These are phyloP conservation scores for Hylodesmum podocarpum DNA, from an alignment of 306 rosid species.

Conservation along the genomic window DNA sequence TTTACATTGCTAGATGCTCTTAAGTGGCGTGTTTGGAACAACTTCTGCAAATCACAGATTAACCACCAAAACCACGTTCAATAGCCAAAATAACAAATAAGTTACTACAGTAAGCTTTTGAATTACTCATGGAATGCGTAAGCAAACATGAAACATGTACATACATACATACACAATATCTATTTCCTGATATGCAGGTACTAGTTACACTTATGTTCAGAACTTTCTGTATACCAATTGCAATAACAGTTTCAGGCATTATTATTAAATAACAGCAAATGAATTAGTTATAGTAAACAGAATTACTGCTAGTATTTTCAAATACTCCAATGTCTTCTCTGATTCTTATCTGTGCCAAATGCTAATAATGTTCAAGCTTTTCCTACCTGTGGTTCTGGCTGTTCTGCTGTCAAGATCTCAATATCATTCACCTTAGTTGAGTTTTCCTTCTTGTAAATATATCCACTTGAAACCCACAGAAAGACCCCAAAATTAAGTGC, in stretches of 20 bases:
- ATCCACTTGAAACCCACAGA: constrained; percentile 23
- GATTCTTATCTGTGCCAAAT: neutral
- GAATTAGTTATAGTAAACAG: neutral
- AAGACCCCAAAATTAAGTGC: constrained; percentile 38
- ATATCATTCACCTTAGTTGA: neutral
- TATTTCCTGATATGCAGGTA: neutral
- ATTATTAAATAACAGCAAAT: neutral
- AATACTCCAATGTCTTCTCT: neutral
- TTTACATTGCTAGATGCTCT: too few species aligned
- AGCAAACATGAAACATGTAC: too few species aligned
- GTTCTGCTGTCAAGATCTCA: neutral
- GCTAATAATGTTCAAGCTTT: neutral
- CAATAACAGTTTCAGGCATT: neutral
- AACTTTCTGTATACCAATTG: neutral
- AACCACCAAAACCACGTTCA: too few species aligned
- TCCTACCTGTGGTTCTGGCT: neutral
- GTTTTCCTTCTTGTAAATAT: constrained; percentile 26
- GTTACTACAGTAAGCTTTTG: too few species aligned
- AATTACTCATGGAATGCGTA: too few species aligned
- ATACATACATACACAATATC: too few species aligned
- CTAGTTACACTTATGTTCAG: neutral
- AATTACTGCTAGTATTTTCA: neutral
- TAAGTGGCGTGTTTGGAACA: too few species aligned
- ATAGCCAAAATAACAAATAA: too few species aligned
- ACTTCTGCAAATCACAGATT: too few species aligned